These are phyloP conservation scores for Cetradonia linearis DNA, from an alignment of 495 filamentous ascomycete species.

Conservation along the genomic window DNA sequence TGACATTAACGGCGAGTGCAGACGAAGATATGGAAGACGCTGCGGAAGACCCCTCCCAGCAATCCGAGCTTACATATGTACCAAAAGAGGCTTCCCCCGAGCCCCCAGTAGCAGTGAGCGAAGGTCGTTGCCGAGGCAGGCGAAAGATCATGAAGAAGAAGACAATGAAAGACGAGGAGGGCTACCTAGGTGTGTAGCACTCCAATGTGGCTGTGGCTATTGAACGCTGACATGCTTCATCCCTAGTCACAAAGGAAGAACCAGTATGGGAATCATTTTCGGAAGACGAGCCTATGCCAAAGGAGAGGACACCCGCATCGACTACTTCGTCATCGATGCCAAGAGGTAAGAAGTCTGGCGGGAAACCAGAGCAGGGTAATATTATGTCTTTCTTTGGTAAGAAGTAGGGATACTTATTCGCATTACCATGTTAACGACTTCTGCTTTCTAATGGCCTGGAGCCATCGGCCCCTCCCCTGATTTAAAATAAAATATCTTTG, in stretches of 20 bases:
- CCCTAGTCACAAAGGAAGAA: slow-evolving; percentile 80
- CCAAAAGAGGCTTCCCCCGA: slow-evolving; percentile 38
- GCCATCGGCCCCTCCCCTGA: too few species aligned
- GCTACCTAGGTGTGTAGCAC: slow-evolving; percentile 66
- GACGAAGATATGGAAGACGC: slow-evolving; percentile 43
- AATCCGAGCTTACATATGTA: slow-evolving; percentile 35
- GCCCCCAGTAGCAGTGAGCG: slow-evolving; percentile 35
- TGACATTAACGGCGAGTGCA: slow-evolving; percentile 10
- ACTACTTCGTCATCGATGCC: slow-evolving; percentile 19
- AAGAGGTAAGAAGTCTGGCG: slow-evolving; percentile 45
- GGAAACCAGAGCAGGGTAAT: slow-evolving; percentile 65
- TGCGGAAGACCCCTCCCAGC: slow-evolving; percentile 30
- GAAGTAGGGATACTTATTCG: slow-evolving; percentile 40
- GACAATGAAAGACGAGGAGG: slow-evolving; percentile 82
- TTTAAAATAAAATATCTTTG: too few species aligned
- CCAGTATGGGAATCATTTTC: slow-evolving; percentile 91
- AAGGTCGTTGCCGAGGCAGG: slow-evolving; percentile 66
- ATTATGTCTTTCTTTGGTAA: slow-evolving; percentile 95
- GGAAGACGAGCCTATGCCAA: slow-evolving; percentile 70
- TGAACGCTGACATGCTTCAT: slow-evolving; percentile 10
- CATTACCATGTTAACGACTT: too few species aligned
- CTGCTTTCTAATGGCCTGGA: too few species aligned
- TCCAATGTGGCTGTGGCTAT: background rate
- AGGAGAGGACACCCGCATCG: slow-evolving; percentile 42
- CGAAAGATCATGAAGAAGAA: slow-evolving; percentile 83